Conservation (phyloP, 2,329 filamentous ascomycete species). For the Xylaria sp. region DNA sequence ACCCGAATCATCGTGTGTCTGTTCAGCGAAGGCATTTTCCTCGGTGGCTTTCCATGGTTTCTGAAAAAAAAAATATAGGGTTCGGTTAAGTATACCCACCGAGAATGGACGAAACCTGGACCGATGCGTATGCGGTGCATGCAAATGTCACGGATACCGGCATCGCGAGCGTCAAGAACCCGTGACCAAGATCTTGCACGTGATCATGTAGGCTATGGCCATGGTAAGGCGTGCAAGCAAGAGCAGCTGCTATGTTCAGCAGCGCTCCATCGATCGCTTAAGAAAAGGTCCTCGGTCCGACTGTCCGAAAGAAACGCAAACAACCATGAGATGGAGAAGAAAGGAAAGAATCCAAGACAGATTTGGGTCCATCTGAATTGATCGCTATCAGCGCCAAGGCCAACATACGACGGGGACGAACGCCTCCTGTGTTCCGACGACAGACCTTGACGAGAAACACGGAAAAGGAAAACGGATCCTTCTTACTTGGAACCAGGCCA, state of each 20-base stretch:
- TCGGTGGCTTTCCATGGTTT: slow-evolving; percentile 40
- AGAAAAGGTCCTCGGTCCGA: not conserved
- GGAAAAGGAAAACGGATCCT: not conserved
- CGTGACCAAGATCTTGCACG: slow-evolving; percentile 50
- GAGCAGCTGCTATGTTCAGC: slow-evolving; percentile 68
- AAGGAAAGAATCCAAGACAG: slow-evolving; percentile 69
- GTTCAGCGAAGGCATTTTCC: slow-evolving; percentile 38
- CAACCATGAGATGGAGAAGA: slow-evolving; percentile 74
- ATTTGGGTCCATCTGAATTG: slow-evolving; percentile 55
- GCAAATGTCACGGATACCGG: slow-evolving; percentile 49
- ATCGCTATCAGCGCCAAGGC: not conserved
- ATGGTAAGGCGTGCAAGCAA: slow-evolving; percentile 42
- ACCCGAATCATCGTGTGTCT: slow-evolving; percentile 33
- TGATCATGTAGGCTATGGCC: slow-evolving; percentile 76
- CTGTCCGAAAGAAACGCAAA: slow-evolving; percentile 25
- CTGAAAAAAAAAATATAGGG: slow-evolving; percentile 66
- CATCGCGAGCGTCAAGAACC: slow-evolving; percentile 18
- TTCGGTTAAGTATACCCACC: slow-evolving; percentile 90
- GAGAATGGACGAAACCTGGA: slow-evolving; percentile 70
- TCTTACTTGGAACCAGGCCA: slow-evolving; percentile 44
- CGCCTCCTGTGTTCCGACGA: not conserved
- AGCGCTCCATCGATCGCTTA: slow-evolving; percentile 60
- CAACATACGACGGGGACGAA: not conserved
- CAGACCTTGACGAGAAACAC: not conserved
- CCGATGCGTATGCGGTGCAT: slow-evolving; percentile 59